phyloP scores from a whole-genome alignment of 805 yeast species.

The Hanseniaspora meyeri region DNA sequence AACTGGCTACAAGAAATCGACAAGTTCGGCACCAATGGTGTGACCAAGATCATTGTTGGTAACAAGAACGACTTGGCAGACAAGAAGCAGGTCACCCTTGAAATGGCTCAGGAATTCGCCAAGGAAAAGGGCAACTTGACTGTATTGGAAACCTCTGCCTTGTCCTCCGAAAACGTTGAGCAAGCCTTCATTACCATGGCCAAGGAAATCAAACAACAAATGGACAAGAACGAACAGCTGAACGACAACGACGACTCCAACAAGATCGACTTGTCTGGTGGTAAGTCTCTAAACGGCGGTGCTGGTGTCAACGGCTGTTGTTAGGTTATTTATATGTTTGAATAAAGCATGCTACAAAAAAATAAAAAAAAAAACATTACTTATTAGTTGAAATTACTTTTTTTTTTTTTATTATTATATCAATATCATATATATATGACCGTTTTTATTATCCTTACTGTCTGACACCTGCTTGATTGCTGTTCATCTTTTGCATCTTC shows the following conservation, averaged over 20 bases:
- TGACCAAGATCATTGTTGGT: slow-evolving; percentile 88
- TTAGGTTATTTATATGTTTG: slow-evolving; percentile 19
- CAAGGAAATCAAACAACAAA: slow-evolving; percentile 90
- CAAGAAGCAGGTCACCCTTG: slow-evolving; percentile 88
- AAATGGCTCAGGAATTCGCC: slow-evolving; percentile 94
- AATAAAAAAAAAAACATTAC: background rate
- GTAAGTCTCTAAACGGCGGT: slow-evolving; percentile 42
- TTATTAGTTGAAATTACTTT: background rate
- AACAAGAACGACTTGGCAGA: slow-evolving; percentile 90
- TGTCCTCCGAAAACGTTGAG: slow-evolving; percentile 90
- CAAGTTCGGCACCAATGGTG: slow-evolving; percentile 95
- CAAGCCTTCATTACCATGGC: slow-evolving; percentile 99
- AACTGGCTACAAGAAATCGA: slow-evolving; percentile 99
- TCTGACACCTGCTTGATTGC: slow-evolving; percentile 28
- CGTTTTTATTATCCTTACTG: background rate
- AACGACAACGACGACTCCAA: slow-evolving; percentile 40
- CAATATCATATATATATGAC: slow-evolving; percentile 13
- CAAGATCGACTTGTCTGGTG: slow-evolving; percentile 49
- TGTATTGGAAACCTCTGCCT: slow-evolving; percentile 90
- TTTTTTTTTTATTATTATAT: background rate
- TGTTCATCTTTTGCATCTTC: slow-evolving; percentile 18
- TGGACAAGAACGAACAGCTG: slow-evolving; percentile 47
- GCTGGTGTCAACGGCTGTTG: slow-evolving; percentile 38
- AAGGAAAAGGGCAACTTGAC: slow-evolving; percentile 81
- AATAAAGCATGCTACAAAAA: too few species aligned